Evolutionary conservation across 371 early-diverging fungal species (phyloP), one percentile per base, ranked within the genome.

Genomic region (Zychaea mexicana): DNA sequence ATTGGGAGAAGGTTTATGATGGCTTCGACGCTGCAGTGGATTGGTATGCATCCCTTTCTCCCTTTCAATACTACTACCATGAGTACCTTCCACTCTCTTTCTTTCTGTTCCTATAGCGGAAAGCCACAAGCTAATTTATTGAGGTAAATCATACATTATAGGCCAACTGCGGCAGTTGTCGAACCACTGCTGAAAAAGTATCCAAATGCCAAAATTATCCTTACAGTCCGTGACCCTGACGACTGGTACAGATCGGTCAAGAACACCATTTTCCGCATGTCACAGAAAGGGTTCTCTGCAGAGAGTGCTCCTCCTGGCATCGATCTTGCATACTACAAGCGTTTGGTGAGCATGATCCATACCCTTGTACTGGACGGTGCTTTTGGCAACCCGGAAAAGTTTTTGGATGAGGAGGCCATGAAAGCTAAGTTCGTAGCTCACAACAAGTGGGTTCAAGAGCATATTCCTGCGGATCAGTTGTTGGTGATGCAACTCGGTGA

Each of bases 141-240:
- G 12, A 33, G 5, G 33, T 33, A 33, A 8, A 33, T 33, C 33
- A 33, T 33, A 8, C 42, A 6, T 42, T 42, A 42, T 42, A 42
- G 38, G 26, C 42, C 63, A 22, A 55, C 46, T 36, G 54, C 58
- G 27, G 7, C 61, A 5, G 67, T 69, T 15, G 7, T 46, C 15
- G 57, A 61, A 26, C 55, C 15, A 21, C 33, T 78, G 15, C 32
- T 67, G 30, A 30, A 52, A 6, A 54, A 65, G 3, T 72, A 75
- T 38, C 78, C 75, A 3, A 57, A 72, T 7, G 75, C 75, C 13
- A 78, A 78, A 55, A 66, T 73, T 1, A 54, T 73, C 15, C 59
- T 72, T 22, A 74, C 69, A 0, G 65, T 57, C 2, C 67, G 75
- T 7, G 55, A 47, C 27, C 52, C 78, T 2, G 75, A 78, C 7